Evolutionary conservation across 2,329 filamentous ascomycete species (phyloP), one percentile per base, ranked within the genome.

Genomic region (Monosporascus cannonballus): DNA sequence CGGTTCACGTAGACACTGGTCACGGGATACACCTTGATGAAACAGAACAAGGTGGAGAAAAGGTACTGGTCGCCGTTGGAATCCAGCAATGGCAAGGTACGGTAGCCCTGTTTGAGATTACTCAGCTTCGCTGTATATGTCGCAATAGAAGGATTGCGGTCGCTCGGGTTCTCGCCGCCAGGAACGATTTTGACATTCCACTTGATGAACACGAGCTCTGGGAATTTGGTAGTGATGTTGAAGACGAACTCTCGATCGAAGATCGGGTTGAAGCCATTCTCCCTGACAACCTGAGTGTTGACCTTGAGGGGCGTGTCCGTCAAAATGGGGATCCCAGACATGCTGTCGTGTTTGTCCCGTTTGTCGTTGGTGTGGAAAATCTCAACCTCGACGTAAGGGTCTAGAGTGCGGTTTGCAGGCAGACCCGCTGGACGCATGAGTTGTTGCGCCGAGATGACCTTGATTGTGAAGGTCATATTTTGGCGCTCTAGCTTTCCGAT

Each of bases 331-430:
- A 73, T 63, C 49, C 79, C 81, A 20, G 84, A 83, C 51, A 85
- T 78, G 51, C 85, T 86, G 48, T 90, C 89, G 49, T 85, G 87
- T 69, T 93, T 92, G 72, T 96, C 91, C 63, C 86, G 83, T 73
- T 94, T 93, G 73, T 96, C 93, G 69, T 96, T 94, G 41, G 93
- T 89, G 63, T 92, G 88, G 68, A 95, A 94, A 66, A 97, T 87
- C 70, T 99, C 93, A 30, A 97, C 87, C 71, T 97, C 92, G 53
- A 97, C 83, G 64, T 96, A 97, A 0, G 94, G 92, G 66, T 96
- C 92, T 71, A 97, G 85, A 54, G 83, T 86, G 56, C 88, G 74
- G 60, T 86, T 86, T 46, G 80, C 76, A n/a, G 85, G 81, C 57
- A 92, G 78, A 51, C 82, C 85, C 51, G 83, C 83, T 14, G 90